Evolutionary conservation across 192 early-diverging fungal genomes (phyloP).

Genomic region (Entomortierella chlamydospora): DNA sequence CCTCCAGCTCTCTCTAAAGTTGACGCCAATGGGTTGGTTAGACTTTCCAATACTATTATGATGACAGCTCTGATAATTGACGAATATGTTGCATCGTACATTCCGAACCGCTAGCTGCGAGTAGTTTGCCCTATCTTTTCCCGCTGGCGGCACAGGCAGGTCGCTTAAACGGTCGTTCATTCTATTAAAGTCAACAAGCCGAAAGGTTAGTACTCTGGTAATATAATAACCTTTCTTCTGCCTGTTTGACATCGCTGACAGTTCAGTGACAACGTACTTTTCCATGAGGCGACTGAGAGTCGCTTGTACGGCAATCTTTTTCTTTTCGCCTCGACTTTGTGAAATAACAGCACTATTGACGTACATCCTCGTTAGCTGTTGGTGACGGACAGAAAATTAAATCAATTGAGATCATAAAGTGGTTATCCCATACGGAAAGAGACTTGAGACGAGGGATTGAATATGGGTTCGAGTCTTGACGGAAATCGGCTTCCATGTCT

Average conservation of each 20-base stretch:
- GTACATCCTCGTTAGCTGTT: no score
- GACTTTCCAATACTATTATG: no score
- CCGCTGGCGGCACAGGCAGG: slow-evolving; percentile 30
- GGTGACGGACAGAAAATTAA: not conserved
- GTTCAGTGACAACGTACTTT: slow-evolving; percentile 9
- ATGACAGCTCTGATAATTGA: no score
- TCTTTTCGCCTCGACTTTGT: slow-evolving; percentile 31
- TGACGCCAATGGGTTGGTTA: not conserved
- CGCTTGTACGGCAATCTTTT: slow-evolving; percentile 39
- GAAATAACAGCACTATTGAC: slow-evolving; percentile 31
- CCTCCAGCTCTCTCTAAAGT: slow-evolving; percentile 36
- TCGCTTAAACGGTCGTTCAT: slow-evolving; percentile 46
- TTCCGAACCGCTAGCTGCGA: slow-evolving; percentile 21
- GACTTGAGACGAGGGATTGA: slow-evolving; percentile 16
- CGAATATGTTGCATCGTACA: no score
- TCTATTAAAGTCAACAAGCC: not conserved
- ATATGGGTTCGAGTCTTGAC: slow-evolving; percentile 40
- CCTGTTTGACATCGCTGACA: no score
- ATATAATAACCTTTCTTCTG: no score
- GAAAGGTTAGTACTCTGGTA: not conserved
- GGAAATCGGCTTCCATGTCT: slow-evolving; percentile 37
- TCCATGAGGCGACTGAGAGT: slow-evolving; percentile 37
- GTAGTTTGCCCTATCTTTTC: slow-evolving; percentile 17
- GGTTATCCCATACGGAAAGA: slow-evolving; percentile 29
- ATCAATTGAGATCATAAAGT: not conserved